Conservation (phyloP, 1,284 basidiomycete species). For the Agaricales sp. region DNA sequence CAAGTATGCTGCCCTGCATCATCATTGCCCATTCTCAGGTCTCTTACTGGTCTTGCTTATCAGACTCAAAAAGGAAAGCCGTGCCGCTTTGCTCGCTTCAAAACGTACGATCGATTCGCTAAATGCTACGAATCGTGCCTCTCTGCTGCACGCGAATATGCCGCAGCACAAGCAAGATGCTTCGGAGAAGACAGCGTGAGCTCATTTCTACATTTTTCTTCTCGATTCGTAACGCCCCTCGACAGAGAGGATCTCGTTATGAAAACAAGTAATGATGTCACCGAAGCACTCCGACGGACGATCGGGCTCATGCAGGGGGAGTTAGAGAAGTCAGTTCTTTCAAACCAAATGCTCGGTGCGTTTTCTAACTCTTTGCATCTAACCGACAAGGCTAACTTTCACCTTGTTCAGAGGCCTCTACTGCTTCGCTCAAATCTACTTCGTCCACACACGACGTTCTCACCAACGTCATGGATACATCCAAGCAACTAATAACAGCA, state of each 20-base stretch:
- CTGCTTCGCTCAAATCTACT: slow-evolving; percentile 63
- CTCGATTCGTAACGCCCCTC: background rate
- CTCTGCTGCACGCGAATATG: slow-evolving; percentile 47
- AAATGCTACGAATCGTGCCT: slow-evolving; percentile 46
- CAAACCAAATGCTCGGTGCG: slow-evolving; percentile 75
- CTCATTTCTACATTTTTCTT: no score
- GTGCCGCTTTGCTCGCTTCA: slow-evolving; percentile 57
- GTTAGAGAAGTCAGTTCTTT: slow-evolving; percentile 79
- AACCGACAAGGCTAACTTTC: slow-evolving; percentile 3
- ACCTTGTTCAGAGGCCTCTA: slow-evolving; percentile 59
- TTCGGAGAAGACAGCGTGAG: slow-evolving; percentile 49
- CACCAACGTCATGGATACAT: slow-evolving; percentile 63
- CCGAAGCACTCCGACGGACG: slow-evolving; percentile 77
- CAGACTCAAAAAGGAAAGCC: slow-evolving; percentile 52
- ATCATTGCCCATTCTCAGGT: background rate
- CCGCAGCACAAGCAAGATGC: slow-evolving; percentile 29
- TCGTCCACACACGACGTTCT: slow-evolving; percentile 76
- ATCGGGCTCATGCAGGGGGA: slow-evolving; percentile 83
- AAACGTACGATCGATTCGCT: slow-evolving; percentile 62
- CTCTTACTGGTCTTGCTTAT: slow-evolving; percentile 14
- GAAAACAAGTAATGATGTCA: slow-evolving; percentile 82
- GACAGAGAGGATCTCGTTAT: slow-evolving; percentile 76
- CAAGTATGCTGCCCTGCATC: slow-evolving; percentile 30
- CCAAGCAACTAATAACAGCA: slow-evolving; percentile 73
- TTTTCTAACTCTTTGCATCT: slow-evolving; percentile 6